A percentile compares a stretch with the other conserved stretches of the same genome.
These are phyloP conservation scores for Geotrichum europaeum DNA, from an alignment of 1,139 yeast genomes.

Conservation along the genomic window DNA sequence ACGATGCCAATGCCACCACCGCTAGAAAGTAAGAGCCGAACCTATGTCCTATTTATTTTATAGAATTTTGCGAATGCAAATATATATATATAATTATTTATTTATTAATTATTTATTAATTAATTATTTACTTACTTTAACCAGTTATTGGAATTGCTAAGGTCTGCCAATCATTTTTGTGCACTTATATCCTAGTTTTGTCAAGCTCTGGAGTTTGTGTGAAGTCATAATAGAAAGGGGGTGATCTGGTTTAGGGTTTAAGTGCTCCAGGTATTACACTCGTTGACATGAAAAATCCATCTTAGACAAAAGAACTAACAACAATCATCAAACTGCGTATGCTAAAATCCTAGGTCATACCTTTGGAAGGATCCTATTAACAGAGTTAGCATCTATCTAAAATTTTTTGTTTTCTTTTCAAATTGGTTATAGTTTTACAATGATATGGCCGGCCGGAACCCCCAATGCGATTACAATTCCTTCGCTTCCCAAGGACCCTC, in stretches of 20 bases:
- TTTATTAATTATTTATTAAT: neutral
- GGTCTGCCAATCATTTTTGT: neutral
- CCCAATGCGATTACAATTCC: constrained; percentile 18
- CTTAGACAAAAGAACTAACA: neutral
- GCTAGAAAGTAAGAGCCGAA: neutral
- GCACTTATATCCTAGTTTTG: neutral
- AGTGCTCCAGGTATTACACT: neutral
- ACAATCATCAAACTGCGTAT: neutral
- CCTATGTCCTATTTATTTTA: neutral
- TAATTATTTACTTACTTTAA: neutral
- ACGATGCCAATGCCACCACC: neutral
- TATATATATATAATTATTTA: neutral
- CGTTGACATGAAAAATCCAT: neutral
- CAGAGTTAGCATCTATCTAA: neutral
- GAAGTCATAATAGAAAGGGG: neutral
- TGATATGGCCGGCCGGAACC: constrained; percentile 20
- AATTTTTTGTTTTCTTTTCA: neutral
- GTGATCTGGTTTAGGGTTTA: neutral
- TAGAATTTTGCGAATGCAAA: neutral
- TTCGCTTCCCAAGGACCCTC: constrained; percentile 9
- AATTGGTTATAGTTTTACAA: neutral
- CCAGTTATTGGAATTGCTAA: too few relatives aligned
- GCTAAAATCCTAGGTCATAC: neutral
- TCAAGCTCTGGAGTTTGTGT: neutral
- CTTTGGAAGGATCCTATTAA: neutral